These are phyloP conservation scores for Persicaria maculosa DNA, from an alignment of 148 eudicot species.

Conservation along the genomic window DNA sequence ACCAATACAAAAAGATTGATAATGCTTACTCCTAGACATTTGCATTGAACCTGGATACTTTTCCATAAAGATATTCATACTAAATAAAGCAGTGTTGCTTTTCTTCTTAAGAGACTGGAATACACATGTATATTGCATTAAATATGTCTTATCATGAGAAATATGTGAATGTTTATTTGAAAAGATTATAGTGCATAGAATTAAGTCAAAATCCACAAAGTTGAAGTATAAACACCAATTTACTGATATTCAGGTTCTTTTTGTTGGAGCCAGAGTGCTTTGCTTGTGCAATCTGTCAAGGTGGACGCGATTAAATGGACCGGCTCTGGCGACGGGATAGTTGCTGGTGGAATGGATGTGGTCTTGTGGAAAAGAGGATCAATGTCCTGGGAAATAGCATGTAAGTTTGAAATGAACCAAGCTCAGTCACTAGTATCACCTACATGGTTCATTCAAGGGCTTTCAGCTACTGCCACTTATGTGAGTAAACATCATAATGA, in stretches of 20 bases:
- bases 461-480: constrained; percentile 50
- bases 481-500: constrained; percentile 23
- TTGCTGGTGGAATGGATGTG: constrained; percentile 71
- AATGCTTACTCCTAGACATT: too few relatives aligned
- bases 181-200: neutral
- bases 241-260: constrained; percentile 99
- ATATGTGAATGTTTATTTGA: neutral
- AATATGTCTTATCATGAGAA: neutral
- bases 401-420: constrained; percentile 57
- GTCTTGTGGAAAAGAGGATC: constrained; percentile 70
- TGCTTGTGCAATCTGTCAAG: constrained; percentile 65
- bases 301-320: constrained; percentile 87
- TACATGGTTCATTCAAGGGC: constrained; percentile 74
- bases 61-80: too few relatives aligned
- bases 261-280: constrained; percentile 99
- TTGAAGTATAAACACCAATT: constrained; percentile 24
- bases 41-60: too few relatives aligned
- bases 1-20: too few relatives aligned
- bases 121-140: neutral
- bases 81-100: too few relatives aligned
- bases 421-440: constrained; percentile 71
- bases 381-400: constrained; percentile 81
- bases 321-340: constrained; percentile 86
- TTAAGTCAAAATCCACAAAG: neutral
- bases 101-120: too few relatives aligned